Evolutionary conservation across 2,329 filamentous ascomycete species (phyloP).

Genomic region (Apiospora sp.): DNA sequence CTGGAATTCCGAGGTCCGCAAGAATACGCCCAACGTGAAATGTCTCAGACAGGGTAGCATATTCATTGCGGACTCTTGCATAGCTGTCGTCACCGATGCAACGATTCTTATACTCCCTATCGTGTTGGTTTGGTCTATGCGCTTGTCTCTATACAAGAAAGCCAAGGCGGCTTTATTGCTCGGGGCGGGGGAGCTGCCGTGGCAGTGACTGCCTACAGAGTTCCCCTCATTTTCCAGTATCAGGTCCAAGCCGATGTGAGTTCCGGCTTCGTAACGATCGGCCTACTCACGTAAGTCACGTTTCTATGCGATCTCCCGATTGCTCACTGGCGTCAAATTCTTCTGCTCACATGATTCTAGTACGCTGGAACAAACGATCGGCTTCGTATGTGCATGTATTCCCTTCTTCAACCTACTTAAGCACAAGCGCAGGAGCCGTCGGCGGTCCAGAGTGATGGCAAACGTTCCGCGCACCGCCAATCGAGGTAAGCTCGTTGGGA

Average conservation of each 20-base stretch:
- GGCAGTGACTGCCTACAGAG: slow-evolving; percentile 9
- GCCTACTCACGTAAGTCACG: not conserved
- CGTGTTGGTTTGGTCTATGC: not conserved
- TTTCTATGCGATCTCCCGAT: not conserved
- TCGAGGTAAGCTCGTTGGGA: not conserved
- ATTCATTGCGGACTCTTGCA: not conserved
- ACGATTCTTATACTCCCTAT: not conserved
- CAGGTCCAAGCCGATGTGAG: not conserved
- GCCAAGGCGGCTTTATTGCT: not conserved
- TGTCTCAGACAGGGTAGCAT: not conserved
- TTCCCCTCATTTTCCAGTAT: not conserved
- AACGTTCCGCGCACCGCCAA: not conserved
- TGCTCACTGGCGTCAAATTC: not conserved
- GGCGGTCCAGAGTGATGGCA: not conserved
- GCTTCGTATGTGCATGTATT: slow-evolving; percentile 17
- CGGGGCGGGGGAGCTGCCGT: slow-evolving; percentile 18
- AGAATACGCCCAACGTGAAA: not conserved
- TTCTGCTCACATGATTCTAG: not conserved
- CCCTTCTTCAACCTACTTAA: not conserved
- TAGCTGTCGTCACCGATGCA: slow-evolving; percentile 14
- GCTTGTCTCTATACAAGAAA: not conserved
- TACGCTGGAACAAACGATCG: not conserved
- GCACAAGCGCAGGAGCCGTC: not conserved
- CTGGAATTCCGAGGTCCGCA: not conserved
- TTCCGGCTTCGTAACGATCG: not conserved